These are phyloP conservation scores for Picochlorum sp. DNA, from an alignment of 139 green algal species.

Conservation along the genomic window DNA sequence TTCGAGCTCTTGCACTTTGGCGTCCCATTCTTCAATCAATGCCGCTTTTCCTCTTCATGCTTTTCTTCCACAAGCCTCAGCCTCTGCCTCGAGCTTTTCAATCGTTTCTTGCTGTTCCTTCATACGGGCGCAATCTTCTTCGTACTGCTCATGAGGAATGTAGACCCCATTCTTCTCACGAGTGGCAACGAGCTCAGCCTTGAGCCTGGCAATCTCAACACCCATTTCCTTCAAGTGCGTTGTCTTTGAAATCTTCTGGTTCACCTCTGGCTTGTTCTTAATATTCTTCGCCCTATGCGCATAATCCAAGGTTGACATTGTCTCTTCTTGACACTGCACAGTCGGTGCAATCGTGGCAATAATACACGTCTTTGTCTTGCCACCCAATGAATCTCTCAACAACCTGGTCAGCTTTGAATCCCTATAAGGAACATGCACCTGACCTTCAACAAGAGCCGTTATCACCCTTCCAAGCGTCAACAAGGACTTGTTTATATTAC, in stretches of 20 bases:
- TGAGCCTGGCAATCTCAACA: constrained; percentile 89
- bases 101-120: constrained; percentile 41
- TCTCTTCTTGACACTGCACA: constrained; percentile 83
- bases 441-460: constrained; percentile 77
- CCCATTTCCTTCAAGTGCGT: constrained; percentile 94
- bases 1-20: constrained; percentile 7
- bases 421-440: constrained; percentile 62
- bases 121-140: constrained; percentile 62
- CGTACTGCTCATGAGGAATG: constrained; percentile 38
- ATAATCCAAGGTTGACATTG: constrained; percentile 94
- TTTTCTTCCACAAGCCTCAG: constrained; percentile 15
- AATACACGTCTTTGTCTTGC: constrained; percentile 90
- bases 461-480: constrained; percentile 96
- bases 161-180: constrained; percentile 82
- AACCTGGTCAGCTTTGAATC: constrained; percentile 97
- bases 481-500: constrained; percentile 94
- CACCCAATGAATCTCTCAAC: constrained; percentile 87
- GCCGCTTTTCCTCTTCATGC: constrained; percentile 19
- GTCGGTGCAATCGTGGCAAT: constrained; percentile 96
- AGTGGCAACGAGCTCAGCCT: constrained; percentile 54
- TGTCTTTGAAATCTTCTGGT: constrained; percentile 85
- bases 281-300: constrained; percentile 97
- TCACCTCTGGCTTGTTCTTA: constrained; percentile 91
- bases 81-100: constrained; percentile 42
- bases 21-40: constrained; percentile 8